Base-by-base conservation (phyloP, 164 flowering plant species). In the Umbilicus rupestris region DNA sequence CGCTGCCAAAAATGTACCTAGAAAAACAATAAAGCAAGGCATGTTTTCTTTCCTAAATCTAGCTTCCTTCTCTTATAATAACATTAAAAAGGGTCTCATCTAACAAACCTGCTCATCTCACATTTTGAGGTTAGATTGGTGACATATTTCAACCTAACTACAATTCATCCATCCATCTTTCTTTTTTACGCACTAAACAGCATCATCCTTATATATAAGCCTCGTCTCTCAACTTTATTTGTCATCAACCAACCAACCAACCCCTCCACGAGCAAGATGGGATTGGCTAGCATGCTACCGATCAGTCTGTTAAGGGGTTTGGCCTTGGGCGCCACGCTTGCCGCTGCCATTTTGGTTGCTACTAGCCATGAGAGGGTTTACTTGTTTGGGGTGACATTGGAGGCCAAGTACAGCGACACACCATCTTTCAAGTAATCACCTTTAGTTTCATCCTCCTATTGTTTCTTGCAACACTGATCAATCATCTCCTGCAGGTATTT, bases 351-450 rank as follows among this genome's bases (percentile, higher is more conserved):
- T 66, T 57, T 77, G 47, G 77, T 78, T 79, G 77, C 70, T 20
- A 71, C 78, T 5, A 78, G 80, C 66, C 80, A 67, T 26, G 68
- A 81, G 65, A 67, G 12, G 31, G 47, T 46, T 42, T 67, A 31
- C 33, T 60, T 69, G 70, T 67, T 76, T 29, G 7, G 68, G 0
- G 15, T 74, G 1, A 29, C 73, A 0, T 39, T 66, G 19, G 78
- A 76, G 49, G 84, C 77, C 7, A 81, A 78, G 73, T 81, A 73
- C 71, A 76, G 63, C 50, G 59, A 78, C 44, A 30, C 73, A 2
- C 80, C 84, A 3, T 73, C 81, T 5, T 77, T 81, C 69, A 73
- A 58, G 84, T 81, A 29, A 45, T 76, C n/a, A n/a, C n/a, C n/a
- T 16, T 45, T 45, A 3, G 15, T 15, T 15, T 45, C 17, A 17